Percentiles rank a stretch among this genome's conserved stretches.
These are phyloP conservation scores for Fusarium veterinarium DNA, from an alignment of 2,329 filamentous ascomycete genomes.

Conservation along the genomic window DNA sequence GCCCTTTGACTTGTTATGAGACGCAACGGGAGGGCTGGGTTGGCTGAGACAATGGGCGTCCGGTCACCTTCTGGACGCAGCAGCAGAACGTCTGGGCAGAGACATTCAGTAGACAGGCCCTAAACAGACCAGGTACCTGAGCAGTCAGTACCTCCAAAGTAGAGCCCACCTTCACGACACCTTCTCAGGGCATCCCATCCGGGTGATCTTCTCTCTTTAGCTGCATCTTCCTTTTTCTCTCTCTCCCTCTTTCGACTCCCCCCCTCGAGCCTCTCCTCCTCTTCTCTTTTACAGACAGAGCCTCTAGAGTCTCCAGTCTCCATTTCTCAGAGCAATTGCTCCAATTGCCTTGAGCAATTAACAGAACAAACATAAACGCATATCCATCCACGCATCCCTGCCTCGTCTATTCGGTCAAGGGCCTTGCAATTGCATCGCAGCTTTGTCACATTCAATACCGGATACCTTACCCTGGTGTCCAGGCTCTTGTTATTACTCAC, in stretches of 20 bases:
- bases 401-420: neutral
- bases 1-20: constrained; percentile 27
- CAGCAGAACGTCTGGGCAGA: constrained; percentile 13
- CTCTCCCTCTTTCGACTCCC: constrained; percentile 19
- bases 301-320: constrained; percentile 25
- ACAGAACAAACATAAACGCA: constrained; percentile 2
- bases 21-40: constrained; percentile 17
- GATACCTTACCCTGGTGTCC: constrained; percentile 5
- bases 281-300: constrained; percentile 21
- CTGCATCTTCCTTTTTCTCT: constrained; percentile 22
- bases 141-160: constrained; percentile 3
- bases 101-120: constrained; percentile 5
- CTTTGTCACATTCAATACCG: neutral
- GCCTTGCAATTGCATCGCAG: constrained; percentile 14
- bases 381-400: constrained; percentile 1
- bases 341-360: constrained; percentile 25
- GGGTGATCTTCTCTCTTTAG: constrained; percentile 26
- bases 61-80: constrained; percentile 17
- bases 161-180: constrained; percentile 28
- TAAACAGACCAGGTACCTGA: constrained; percentile 10
- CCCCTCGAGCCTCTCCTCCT: constrained; percentile 11
- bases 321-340: constrained; percentile 26
- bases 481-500: constrained; percentile 8
- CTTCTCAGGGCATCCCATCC: constrained; percentile 20
- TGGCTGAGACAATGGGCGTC: constrained; percentile 26